A percentile compares a stretch with the other conserved stretches of the same genome.
These are phyloP conservation scores for Laetiporus sulphureus DNA, from an alignment of 1,284 basidiomycete species.

Conservation along the genomic window DNA sequence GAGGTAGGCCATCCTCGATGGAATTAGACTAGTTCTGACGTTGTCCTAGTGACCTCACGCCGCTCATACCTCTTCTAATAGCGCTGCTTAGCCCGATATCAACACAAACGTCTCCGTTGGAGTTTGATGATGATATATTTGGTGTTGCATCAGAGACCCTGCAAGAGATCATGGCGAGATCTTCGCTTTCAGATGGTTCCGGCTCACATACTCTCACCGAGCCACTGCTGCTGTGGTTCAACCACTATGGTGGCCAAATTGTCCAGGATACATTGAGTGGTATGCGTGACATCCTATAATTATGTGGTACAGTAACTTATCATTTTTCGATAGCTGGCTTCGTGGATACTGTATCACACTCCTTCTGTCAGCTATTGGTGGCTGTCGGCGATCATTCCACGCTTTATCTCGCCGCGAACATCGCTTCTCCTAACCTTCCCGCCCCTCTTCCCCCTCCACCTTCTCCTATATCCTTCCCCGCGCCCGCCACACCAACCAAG, in stretches of 20 bases:
- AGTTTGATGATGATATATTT: slow-evolving; percentile 47
- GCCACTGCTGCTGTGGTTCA: slow-evolving; percentile 73
- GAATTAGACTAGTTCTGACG: slow-evolving; percentile 1
- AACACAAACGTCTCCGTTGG: slow-evolving; percentile 16
- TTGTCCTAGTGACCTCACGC: slow-evolving; percentile 46
- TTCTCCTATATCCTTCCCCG: slow-evolving; percentile 13
- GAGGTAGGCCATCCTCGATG: slow-evolving; percentile 40
- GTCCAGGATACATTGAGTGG: slow-evolving; percentile 41
- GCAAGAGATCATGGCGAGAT: slow-evolving; percentile 71
- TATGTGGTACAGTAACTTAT: too few species aligned
- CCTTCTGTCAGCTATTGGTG: slow-evolving; percentile 72
- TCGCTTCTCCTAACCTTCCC: slow-evolving; percentile 39
- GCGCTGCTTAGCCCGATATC: slow-evolving; percentile 46
- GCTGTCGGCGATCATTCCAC: slow-evolving; percentile 83
- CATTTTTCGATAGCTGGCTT: slow-evolving; percentile 28
- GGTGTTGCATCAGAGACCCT: slow-evolving; percentile 63
- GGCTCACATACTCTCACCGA: slow-evolving; percentile 72
- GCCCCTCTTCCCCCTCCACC: slow-evolving; percentile 18
- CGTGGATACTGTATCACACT: slow-evolving; percentile 53
- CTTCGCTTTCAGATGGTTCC: slow-evolving; percentile 65
- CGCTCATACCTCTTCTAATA: slow-evolving; percentile 38
- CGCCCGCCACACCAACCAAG: slow-evolving; percentile 16
- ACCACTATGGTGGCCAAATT: slow-evolving; percentile 47
- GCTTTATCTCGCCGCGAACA: slow-evolving; percentile 67
- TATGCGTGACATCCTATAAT: slow-evolving; percentile 23